Evolutionary conservation across 176 grass and related monocot genomes (phyloP).

Genomic region (Rhipidocladum racemiflorum): DNA sequence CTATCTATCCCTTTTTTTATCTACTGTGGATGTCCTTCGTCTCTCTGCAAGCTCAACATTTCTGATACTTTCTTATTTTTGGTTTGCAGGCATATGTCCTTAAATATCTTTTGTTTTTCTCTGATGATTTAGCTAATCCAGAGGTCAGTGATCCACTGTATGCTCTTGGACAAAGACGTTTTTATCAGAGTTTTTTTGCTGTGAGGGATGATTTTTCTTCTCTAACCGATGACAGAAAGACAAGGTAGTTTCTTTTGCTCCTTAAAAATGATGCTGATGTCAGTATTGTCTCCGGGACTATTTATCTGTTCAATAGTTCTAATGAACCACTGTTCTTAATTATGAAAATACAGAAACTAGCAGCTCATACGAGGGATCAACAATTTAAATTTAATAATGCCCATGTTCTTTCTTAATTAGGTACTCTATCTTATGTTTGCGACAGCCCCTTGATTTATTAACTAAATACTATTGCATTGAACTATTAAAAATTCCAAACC

Average conservation of each 20-base stretch:
- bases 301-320: not conserved
- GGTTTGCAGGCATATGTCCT: conserved; percentile 92
- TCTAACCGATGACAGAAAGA: conserved; percentile 81
- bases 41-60: conserved; percentile 23
- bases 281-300: conserved; percentile 11
- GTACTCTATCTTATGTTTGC: not conserved
- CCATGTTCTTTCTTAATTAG: not conserved
- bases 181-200: conserved; percentile 57
- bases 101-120: conserved; percentile 95
- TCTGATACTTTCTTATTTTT: conserved; percentile 33
- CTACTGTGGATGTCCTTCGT: conserved; percentile 7
- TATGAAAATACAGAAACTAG: conserved; percentile 3
- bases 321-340: not conserved
- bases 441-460: not conserved
- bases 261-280: conserved; percentile 17
- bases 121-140: conserved; percentile 64
- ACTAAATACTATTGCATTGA: not conserved
- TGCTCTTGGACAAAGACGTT: conserved; percentile 51
- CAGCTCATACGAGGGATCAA: not conserved
- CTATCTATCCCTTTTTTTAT: conserved; percentile 11
- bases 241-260: conserved; percentile 62
- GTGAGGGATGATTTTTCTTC: conserved; percentile 68
- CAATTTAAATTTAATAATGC: conserved; percentile 6
- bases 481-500: not conserved
- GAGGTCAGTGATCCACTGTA: conserved; percentile 50